phyloP scores from a whole-genome alignment of 2,329 filamentous ascomycete genomes.

The Colletotrichum australisinense region DNA sequence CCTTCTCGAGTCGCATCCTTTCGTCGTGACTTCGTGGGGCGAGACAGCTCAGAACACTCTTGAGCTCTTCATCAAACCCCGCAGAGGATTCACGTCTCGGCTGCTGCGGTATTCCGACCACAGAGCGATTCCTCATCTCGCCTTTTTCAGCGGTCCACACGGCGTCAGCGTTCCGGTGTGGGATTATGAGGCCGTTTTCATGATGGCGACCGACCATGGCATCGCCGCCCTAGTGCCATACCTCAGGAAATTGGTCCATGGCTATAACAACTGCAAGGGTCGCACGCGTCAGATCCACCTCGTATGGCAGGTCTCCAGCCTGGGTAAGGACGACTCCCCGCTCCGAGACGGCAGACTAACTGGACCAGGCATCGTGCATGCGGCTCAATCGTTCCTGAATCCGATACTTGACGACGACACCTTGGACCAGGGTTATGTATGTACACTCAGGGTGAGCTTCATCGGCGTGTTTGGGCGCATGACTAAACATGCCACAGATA shows the following conservation, averaged over 20 bases:
- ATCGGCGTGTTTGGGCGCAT: neutral
- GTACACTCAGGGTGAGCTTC: neutral
- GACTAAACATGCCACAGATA: neutral
- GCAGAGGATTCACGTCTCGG: neutral
- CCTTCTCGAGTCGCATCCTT: neutral
- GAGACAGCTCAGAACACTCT: neutral
- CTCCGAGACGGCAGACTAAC: neutral
- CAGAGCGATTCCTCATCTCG: neutral
- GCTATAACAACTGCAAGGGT: slow-evolving; percentile 1
- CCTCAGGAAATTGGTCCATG: neutral
- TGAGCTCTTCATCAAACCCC: slow-evolving; percentile 5
- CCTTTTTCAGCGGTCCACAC: neutral
- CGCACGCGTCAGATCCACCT: neutral
- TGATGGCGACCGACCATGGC: neutral
- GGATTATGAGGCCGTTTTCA: slow-evolving; percentile 2
- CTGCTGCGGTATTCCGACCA: neutral
- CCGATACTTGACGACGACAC: slow-evolving; percentile 3
- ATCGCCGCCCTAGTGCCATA: neutral
- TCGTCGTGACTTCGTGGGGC: neutral
- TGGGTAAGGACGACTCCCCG: neutral
- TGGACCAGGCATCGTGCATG: neutral
- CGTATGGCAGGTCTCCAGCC: neutral
- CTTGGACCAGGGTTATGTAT: neutral
- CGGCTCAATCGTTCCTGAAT: neutral
- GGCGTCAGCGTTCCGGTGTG: neutral